Percentiles rank a stretch among this genome's conserved stretches.
Conservation (phyloP, 2,329 filamentous ascomycete species). For the Lasiodiplodia theobromae region DNA sequence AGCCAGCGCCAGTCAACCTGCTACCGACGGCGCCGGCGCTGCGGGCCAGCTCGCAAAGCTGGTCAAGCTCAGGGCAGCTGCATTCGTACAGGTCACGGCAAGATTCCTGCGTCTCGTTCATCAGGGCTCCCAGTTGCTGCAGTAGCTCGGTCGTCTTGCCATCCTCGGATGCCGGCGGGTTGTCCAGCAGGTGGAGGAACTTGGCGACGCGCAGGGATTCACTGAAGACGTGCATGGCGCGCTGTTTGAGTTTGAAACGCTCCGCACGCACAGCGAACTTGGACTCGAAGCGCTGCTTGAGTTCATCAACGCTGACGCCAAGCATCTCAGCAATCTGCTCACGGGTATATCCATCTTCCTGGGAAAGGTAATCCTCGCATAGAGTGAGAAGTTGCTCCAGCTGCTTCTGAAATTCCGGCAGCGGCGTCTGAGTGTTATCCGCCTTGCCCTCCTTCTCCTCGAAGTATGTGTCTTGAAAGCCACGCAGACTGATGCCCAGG, state of each 20-base stretch:
- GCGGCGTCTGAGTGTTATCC: constrained; percentile 56
- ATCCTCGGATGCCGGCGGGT: constrained; percentile 44
- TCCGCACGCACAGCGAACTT: constrained; percentile 90
- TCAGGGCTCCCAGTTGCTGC: constrained; percentile 74
- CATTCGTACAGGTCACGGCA: constrained; percentile 91
- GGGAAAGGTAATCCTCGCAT: constrained; percentile 72
- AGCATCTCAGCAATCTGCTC: constrained; percentile 81
- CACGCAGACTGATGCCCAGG: constrained; percentile 80
- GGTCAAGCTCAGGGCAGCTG: constrained; percentile 90
- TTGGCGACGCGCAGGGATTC: constrained; percentile 86
- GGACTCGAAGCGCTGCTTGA: constrained; percentile 81
- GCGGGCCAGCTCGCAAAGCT: constrained; percentile 81
- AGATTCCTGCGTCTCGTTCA: constrained; percentile 89
- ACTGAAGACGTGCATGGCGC: constrained; percentile 87
- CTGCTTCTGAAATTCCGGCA: constrained; percentile 63
- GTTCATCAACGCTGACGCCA: constrained; percentile 70
- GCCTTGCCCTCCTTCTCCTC: constrained; percentile 57
- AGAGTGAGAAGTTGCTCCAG: constrained; percentile 75
- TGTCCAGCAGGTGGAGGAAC: constrained; percentile 78
- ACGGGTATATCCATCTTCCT: constrained; percentile 85
- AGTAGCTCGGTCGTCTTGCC: constrained; percentile 72
- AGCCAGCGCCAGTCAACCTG: constrained; percentile 89
- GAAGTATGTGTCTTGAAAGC: constrained; percentile 87
- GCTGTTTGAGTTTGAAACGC: constrained; percentile 84
- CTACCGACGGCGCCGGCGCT: constrained; percentile 83